Conservation (phyloP, 2,329 filamentous ascomycete species). For the Fusarium verticillioides region DNA sequence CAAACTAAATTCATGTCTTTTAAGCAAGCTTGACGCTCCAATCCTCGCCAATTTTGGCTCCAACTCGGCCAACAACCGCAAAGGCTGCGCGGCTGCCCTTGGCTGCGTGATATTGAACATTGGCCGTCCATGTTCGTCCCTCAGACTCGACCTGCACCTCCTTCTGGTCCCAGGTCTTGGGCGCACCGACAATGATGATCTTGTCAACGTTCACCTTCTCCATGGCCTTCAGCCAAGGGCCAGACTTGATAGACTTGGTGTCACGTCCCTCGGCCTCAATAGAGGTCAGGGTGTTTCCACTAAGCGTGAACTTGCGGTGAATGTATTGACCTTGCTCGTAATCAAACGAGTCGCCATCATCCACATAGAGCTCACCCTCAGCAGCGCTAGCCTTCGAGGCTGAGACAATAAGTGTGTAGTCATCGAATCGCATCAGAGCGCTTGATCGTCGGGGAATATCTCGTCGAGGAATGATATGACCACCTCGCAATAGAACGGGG, state of each 20-base stretch:
- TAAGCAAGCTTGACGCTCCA: conserved; percentile 58
- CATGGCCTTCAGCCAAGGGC: conserved; percentile 83
- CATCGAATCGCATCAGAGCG: conserved; percentile 91
- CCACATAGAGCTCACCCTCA: conserved; percentile 85
- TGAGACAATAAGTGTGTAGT: conserved; percentile 86
- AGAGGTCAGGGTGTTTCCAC: conserved; percentile 70
- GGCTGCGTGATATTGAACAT: conserved; percentile 69
- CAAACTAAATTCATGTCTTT: conserved; percentile 20
- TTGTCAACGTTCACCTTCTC: conserved; percentile 82
- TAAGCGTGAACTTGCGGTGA: conserved; percentile 81
- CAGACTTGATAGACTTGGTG: conserved; percentile 65
- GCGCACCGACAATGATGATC: conserved; percentile 84
- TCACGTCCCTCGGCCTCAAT: conserved; percentile 70
- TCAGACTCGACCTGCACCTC: conserved; percentile 67
- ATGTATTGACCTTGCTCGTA: conserved; percentile 88
- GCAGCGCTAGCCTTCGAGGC: conserved; percentile 72
- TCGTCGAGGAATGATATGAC: conserved; percentile 90
- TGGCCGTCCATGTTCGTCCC: conserved; percentile 64
- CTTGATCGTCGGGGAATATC: conserved; percentile 88
- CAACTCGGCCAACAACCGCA: conserved; percentile 64
- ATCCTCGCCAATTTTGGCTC: conserved; percentile 63
- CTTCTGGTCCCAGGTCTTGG: conserved; percentile 74
- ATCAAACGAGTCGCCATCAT: conserved; percentile 94
- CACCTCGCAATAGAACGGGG: conserved; percentile 90
- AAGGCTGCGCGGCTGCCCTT: conserved; percentile 61